A percentile compares a stretch with the other conserved stretches of the same genome.
These are phyloP conservation scores for Blastocystis sp. DNA, from an alignment of 352 stramenopile species.

Conservation along the genomic window DNA sequence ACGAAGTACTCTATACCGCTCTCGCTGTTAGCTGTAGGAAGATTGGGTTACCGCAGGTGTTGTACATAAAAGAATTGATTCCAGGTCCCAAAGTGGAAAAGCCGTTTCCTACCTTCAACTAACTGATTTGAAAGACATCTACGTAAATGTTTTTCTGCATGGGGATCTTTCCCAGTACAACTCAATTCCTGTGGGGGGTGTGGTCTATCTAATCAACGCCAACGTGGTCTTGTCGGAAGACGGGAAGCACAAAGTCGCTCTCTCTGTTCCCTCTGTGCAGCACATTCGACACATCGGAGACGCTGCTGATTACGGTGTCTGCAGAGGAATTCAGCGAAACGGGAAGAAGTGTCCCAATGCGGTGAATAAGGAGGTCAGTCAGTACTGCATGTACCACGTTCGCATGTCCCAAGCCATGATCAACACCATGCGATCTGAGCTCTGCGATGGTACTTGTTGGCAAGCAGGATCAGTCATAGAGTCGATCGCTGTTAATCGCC, in stretches of 20 bases:
- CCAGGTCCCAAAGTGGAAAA: not conserved
- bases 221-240: constrained; percentile 4
- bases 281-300: constrained; percentile 1
- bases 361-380: constrained; percentile 49
- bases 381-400: constrained; percentile 41
- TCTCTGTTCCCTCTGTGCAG: not conserved
- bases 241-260: not conserved
- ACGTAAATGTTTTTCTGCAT: constrained; percentile 39
- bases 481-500: not conserved
- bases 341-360: constrained; percentile 33
- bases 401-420: not conserved
- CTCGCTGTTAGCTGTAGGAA: not conserved
- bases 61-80: not conserved
- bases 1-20: not conserved
- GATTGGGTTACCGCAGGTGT: constrained; percentile 42
- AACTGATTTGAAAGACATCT: constrained; percentile 22
- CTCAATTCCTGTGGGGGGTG: not conserved
- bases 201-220: constrained; percentile 15
- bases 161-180: not conserved
- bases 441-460: not conserved
- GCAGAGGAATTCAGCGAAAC: not conserved
- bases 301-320: constrained; percentile 29
- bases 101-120: constrained; percentile 23
- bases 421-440: not conserved
- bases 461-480: not conserved